Conservation (phyloP, 1,284 basidiomycete species). For the Fomitiporia mediterranea region DNA sequence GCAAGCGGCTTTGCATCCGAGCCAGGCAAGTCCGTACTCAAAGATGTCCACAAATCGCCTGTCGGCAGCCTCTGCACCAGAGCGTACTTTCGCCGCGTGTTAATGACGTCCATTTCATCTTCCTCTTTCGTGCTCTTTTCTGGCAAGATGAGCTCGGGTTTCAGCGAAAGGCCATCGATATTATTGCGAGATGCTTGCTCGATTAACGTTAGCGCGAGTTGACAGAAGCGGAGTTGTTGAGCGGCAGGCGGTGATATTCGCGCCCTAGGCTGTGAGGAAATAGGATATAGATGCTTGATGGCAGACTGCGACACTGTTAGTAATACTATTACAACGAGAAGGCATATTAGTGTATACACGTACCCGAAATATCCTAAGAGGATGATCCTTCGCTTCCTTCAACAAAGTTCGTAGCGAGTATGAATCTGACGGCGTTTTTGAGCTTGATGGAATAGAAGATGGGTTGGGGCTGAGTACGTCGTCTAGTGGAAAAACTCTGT, state of each 20-base stretch:
- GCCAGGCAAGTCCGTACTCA: slow-evolving; percentile 43
- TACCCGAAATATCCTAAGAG: slow-evolving; percentile 49
- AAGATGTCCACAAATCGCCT: slow-evolving; percentile 75
- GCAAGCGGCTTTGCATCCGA: slow-evolving; percentile 38
- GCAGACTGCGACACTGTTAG: slow-evolving; percentile 42
- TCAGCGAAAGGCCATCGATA: slow-evolving; percentile 38
- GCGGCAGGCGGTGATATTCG: slow-evolving; percentile 54
- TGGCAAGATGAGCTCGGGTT: slow-evolving; percentile 42
- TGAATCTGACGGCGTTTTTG: slow-evolving; percentile 32
- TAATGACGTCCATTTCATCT: slow-evolving; percentile 26
- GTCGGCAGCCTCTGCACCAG: slow-evolving; percentile 70
- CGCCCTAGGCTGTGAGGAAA: slow-evolving; percentile 59
- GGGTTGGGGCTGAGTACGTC: slow-evolving; percentile 23
- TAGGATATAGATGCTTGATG: slow-evolving; percentile 60
- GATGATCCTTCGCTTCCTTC: slow-evolving; percentile 45
- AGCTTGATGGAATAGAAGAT: slow-evolving; percentile 33
- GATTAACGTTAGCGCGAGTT: slow-evolving; percentile 63
- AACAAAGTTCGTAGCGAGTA: slow-evolving; percentile 64
- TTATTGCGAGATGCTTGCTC: slow-evolving; percentile 57
- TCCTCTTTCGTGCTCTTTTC: slow-evolving; percentile 26
- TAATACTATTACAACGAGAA: slow-evolving; percentile 14
- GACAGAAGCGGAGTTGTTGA: slow-evolving; percentile 69
- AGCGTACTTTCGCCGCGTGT: slow-evolving; percentile 49
- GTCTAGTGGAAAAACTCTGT: slow-evolving; percentile 66
- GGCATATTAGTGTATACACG: slow-evolving; percentile 29